Conservation (phyloP, 305 asterid species). For the Withania somnifera region DNA sequence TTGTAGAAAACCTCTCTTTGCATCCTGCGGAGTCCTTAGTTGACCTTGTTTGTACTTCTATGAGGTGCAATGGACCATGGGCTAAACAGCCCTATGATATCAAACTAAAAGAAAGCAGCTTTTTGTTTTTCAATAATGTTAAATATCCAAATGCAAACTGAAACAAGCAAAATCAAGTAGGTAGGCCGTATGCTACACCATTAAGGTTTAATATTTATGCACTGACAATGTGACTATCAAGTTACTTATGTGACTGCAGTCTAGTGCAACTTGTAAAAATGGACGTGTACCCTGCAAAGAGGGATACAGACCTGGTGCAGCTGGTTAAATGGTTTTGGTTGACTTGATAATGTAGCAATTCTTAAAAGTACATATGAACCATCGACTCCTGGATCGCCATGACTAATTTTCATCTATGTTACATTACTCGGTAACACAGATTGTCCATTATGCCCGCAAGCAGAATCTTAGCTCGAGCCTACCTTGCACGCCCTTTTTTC, state of each 20-base stretch:
- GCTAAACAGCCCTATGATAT: too few species aligned
- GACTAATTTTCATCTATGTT: background rate
- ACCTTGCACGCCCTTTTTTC: background rate
- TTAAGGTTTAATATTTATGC: background rate
- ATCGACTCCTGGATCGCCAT: background rate
- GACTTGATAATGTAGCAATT: background rate
- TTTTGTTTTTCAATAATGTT: background rate
- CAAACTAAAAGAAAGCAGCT: background rate
- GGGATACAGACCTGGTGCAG: background rate
- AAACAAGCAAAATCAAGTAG: background rate
- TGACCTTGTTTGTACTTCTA: background rate
- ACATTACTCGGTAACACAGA: background rate
- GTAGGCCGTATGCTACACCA: background rate
- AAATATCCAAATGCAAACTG: background rate
- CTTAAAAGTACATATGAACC: background rate
- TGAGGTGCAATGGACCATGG: background rate
- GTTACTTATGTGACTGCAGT: background rate
- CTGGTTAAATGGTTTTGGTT: background rate
- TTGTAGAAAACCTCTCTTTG: background rate
- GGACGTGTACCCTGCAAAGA: background rate
- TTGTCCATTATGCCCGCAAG: background rate
- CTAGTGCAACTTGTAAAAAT: background rate
- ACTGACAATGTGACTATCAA: background rate
- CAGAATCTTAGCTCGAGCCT: background rate
- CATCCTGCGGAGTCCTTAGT: background rate